These are phyloP conservation scores for Physocladia obscura DNA, from an alignment of 192 early-diverging fungal species.

Conservation along the genomic window DNA sequence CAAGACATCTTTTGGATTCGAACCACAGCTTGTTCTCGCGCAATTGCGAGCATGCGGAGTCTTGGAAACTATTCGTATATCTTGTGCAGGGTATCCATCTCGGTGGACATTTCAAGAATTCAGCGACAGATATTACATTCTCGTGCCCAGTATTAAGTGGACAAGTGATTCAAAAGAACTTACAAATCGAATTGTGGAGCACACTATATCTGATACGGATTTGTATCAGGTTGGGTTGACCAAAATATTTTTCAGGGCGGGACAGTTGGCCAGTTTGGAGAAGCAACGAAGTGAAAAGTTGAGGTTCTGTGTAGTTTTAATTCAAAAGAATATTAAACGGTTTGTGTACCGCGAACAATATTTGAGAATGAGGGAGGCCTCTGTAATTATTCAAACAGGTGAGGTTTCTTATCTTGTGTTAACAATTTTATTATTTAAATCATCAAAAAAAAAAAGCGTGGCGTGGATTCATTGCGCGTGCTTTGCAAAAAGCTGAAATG, in stretches of 20 bases:
- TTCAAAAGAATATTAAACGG: constrained; percentile 86
- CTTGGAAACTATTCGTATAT: constrained; percentile 97
- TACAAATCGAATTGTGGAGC: constrained; percentile 51
- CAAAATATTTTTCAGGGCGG: constrained; percentile 99
- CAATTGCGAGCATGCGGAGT: constrained; percentile 99
- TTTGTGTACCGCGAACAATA: constrained; percentile 50
- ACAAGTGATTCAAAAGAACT: constrained; percentile 54
- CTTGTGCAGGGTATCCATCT: constrained; percentile 95
- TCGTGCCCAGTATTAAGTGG: constrained; percentile 53
- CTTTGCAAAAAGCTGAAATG: constrained; percentile 53
- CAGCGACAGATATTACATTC: constrained; percentile 74
- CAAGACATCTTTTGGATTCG: constrained; percentile 89
- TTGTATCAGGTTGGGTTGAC: constrained; percentile 91
- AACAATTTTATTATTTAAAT: background rate
- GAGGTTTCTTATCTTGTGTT: background rate
- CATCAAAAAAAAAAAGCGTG: constrained; percentile 36
- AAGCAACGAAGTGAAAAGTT: constrained; percentile 84
- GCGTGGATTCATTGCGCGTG: constrained; percentile 67
- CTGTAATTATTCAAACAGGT: constrained; percentile 61
- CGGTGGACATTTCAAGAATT: constrained; percentile 89
- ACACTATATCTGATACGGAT: constrained; percentile 73
- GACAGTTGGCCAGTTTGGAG: constrained; percentile 85
- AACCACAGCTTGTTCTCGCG: constrained; percentile 88
- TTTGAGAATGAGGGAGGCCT: constrained; percentile 44
- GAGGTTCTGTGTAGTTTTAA: constrained; percentile 75